Conservation (phyloP, 2,329 filamentous ascomycete species). For the Truncatella angustata region DNA sequence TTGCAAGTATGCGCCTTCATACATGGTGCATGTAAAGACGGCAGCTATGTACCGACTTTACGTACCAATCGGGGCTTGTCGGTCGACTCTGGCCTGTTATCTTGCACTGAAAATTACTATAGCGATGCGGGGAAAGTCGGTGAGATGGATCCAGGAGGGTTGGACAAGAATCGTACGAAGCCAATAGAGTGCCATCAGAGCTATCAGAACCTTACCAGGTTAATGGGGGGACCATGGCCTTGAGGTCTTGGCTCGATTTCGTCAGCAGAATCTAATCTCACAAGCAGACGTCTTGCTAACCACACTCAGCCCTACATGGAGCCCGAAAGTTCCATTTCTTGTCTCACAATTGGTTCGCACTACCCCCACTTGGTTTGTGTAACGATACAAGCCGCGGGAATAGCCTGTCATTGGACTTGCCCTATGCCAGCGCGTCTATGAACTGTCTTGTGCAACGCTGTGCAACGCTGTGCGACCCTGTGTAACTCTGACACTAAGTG, state of each 20-base stretch:
- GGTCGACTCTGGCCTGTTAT: not conserved
- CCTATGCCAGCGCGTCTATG: constrained; percentile 1
- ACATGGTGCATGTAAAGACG: not conserved
- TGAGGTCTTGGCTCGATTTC: not conserved
- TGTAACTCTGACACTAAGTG: not conserved
- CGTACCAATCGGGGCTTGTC: not conserved
- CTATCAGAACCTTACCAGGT: not conserved
- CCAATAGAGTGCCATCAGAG: not conserved
- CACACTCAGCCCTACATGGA: not conserved
- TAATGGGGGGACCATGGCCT: not conserved
- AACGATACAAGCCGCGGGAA: constrained; percentile 2
- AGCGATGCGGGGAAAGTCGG: constrained; percentile 6
- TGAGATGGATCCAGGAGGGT: not conserved
- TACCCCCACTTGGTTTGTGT: not conserved
- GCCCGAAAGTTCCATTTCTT: constrained; percentile 1
- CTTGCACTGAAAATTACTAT: not conserved
- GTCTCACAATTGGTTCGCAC: not conserved
- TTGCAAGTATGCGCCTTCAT: not conserved
- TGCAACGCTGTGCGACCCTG: not conserved
- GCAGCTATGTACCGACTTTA: constrained; percentile 5
- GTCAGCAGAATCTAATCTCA: not conserved
- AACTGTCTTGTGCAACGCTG: not conserved
- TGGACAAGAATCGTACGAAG: not conserved
- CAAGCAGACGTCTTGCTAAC: not conserved
- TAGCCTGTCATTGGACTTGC: not conserved